Conservation (phyloP, 2,329 filamentous ascomycete species). For the Leptographium flavum region DNA sequence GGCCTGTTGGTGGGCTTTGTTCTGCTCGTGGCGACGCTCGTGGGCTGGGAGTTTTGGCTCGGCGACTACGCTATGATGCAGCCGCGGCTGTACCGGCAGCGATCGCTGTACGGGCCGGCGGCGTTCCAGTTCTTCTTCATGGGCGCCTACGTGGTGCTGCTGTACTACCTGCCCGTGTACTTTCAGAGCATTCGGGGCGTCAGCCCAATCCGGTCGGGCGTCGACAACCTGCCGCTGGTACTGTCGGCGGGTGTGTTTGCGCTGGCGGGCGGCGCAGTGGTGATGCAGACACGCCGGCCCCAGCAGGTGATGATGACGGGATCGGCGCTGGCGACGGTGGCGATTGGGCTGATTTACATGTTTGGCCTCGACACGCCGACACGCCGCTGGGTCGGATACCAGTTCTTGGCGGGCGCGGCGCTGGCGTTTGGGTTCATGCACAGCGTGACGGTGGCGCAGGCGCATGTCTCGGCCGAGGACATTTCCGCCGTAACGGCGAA, state of each 20-base stretch:
- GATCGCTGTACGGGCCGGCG: slow-evolving; percentile 24
- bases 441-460: slow-evolving; percentile 33
- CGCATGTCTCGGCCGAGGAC: slow-evolving; percentile 24
- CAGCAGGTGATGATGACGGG: slow-evolving; percentile 12
- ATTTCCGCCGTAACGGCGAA: slow-evolving; percentile 23
- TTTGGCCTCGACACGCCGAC: slow-evolving; percentile 15
- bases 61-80: slow-evolving; percentile 36
- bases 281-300: slow-evolving; percentile 7
- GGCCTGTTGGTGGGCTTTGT: slow-evolving; percentile 19
- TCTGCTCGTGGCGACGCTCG: slow-evolving; percentile 14
- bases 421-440: slow-evolving; percentile 12
- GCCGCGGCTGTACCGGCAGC: slow-evolving; percentile 24
- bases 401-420: slow-evolving; percentile 6
- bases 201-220: slow-evolving; percentile 20
- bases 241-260: slow-evolving; percentile 7
- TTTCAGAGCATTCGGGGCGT: slow-evolving; percentile 30
- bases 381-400: slow-evolving; percentile 23
- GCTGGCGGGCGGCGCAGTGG: slow-evolving; percentile 15
- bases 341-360: slow-evolving; percentile 19
- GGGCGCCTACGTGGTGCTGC: slow-evolving; percentile 25
- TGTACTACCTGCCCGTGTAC: slow-evolving; percentile 35
- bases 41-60: slow-evolving; percentile 17
- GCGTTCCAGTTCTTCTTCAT: slow-evolving; percentile 26
- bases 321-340: slow-evolving; percentile 12
- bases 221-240: slow-evolving; percentile 21